These are phyloP conservation scores for Sclerotinia nivalis DNA, from an alignment of 2,329 filamentous ascomycete genomes.

Conservation along the genomic window DNA sequence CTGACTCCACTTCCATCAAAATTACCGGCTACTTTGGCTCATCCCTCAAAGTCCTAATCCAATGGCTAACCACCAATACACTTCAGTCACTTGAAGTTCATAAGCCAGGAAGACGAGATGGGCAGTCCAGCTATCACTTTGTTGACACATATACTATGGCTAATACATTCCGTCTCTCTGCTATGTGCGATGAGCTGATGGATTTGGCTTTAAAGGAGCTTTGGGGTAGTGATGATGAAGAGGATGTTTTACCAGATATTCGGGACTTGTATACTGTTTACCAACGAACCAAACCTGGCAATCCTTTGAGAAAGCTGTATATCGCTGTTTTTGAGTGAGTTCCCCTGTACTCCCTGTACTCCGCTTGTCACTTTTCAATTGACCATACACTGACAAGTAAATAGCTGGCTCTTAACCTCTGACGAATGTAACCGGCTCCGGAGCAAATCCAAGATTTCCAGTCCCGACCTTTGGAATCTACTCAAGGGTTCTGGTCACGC, in stretches of 20 bases:
- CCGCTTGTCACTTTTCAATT: accelerated
- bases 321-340: background rate
- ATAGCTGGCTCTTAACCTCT: background rate
- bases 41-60: background rate
- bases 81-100: background rate
- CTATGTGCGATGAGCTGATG: background rate
- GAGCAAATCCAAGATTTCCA: background rate
- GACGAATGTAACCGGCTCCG: background rate
- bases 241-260: background rate
- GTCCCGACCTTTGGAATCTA: background rate
- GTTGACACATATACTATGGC: background rate
- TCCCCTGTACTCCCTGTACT: background rate
- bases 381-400: background rate
- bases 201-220: background rate
- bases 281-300: background rate
- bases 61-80: background rate
- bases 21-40: background rate
- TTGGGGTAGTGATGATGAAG: background rate
- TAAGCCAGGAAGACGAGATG: background rate
- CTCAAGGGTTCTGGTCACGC: background rate
- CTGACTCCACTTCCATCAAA: background rate
- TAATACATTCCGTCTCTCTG: background rate
- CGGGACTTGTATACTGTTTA: background rate
- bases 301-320: conserved; percentile 3
- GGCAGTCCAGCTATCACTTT: background rate